Evolutionary conservation across 768 basidiomycete genomes (phyloP), one percentile per base, ranked within the genome.

Genomic region (Tulasnella sp.): DNA sequence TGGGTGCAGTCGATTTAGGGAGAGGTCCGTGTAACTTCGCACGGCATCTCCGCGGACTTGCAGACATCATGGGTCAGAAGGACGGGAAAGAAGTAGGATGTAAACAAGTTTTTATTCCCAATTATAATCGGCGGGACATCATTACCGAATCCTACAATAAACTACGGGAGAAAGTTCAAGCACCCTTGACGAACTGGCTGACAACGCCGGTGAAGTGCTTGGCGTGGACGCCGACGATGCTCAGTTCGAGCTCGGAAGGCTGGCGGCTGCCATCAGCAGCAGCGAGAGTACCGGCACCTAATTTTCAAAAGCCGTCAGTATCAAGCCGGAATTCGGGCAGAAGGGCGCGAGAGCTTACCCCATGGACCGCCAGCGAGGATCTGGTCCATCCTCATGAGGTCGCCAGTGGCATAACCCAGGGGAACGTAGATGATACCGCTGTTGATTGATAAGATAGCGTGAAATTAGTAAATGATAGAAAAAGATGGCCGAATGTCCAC

Each of bases 291-390:
- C 35, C 63, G 29, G 72, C 63, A 67, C 72, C 72, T 72, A 35
- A 1, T 5, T 34, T 52, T 1, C n/a, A 26, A 52, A 19, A 11
- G 7, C 19, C 19, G 62, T 72, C 62, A 72, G 71, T 26, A 41
- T 37, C 32, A n/a, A 22, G n/a, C 9, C 32, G 19, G 63, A 47
- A 35, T n/a, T n/a, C n/a, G n/a, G 62, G 26, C 44, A 39, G 26
- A 22, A 5, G 19, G 17, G 22, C 17, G 7, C 7, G 35, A 66
- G 40, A 62, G 79, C 16, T 78, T 80, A 42, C 81, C 82, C 70
- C 76, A 83, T 11, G 82, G 76, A 9, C 79, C 77, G 26, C 79
- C 79, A 74, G 80, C 82, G 44, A 79, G 75, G 71, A 81, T 75
- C 69, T 66, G 64, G 32, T 77, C 74, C 52, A 79, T 41, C 36